A percentile compares a stretch with the other conserved stretches of the same genome.
Evolutionary conservation across 2,329 filamentous ascomycete genomes (phyloP).

Genomic region (Beauveria pseudobassiana): DNA sequence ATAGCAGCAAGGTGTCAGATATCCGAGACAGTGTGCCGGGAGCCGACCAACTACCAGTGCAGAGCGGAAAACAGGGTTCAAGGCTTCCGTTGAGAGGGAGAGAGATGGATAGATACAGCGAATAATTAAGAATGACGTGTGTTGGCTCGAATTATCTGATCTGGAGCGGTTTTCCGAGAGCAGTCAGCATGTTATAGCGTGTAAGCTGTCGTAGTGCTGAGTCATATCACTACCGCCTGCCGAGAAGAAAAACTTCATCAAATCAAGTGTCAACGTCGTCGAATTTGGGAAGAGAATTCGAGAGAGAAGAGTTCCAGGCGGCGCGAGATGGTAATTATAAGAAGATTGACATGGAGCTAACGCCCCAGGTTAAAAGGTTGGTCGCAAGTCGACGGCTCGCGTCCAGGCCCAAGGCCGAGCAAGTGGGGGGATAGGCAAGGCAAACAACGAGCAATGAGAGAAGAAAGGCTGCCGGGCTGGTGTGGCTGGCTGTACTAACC

Average conservation of each 20-base stretch:
- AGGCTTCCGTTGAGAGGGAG: too few relatives aligned
- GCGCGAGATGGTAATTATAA: background rate
- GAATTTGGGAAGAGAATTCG: background rate
- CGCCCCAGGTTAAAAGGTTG: background rate
- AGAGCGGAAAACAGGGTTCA: background rate
- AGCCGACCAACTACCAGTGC: background rate
- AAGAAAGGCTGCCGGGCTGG: too few relatives aligned
- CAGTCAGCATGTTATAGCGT: background rate
- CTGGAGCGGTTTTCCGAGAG: background rate
- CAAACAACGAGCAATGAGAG: background rate
- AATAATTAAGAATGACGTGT: too few relatives aligned
- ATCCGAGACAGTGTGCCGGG: background rate
- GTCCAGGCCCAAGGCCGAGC: background rate
- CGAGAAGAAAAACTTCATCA: background rate
- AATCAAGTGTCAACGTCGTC: background rate
- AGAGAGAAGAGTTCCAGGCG: background rate
- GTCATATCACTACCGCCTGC: background rate
- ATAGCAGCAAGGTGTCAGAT: conserved; percentile 13
- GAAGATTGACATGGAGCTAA: background rate
- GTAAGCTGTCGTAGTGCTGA: background rate
- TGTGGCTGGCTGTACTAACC: too few relatives aligned
- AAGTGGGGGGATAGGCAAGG: background rate
- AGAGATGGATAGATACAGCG: background rate
- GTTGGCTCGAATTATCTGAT: background rate
- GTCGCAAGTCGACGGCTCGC: background rate